Percentiles rank a stretch among this genome's conserved stretches.
These are phyloP conservation scores for Fusarium fracticaudum DNA, from an alignment of 2,329 filamentous ascomycete species.

Conservation along the genomic window DNA sequence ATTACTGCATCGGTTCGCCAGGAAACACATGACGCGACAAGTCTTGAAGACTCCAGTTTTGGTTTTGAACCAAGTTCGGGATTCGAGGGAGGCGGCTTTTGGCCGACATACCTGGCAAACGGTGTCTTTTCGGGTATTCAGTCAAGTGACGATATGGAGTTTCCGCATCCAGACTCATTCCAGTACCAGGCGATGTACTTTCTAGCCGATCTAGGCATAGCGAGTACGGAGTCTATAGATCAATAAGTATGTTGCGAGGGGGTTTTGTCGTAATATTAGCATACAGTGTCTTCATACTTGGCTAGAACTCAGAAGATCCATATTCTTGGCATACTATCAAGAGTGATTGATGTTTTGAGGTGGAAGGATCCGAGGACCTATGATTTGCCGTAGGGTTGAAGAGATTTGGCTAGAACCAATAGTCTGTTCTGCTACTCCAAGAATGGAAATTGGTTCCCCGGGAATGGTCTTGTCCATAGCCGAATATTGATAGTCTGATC, in stretches of 20 bases:
- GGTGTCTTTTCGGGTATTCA: not conserved
- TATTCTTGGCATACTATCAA: not conserved
- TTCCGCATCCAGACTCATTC: conserved; percentile 11
- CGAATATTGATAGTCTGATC: not conserved
- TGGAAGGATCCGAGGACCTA: not conserved
- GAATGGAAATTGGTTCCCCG: not conserved
- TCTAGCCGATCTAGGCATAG: conserved; percentile 12
- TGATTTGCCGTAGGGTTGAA: not conserved
- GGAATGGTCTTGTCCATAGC: not conserved
- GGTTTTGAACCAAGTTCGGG: not conserved
- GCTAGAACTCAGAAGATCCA: accelerated
- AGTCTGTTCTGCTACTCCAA: not conserved
- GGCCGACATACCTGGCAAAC: not conserved
- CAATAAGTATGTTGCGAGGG: not conserved
- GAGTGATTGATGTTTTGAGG: not conserved
- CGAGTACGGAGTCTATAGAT: not conserved
- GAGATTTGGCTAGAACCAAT: not conserved
- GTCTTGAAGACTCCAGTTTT: accelerated
- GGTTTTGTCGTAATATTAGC: not conserved
- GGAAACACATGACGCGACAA: accelerated
- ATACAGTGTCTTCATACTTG: too few species aligned
- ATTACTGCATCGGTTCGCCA: not conserved
- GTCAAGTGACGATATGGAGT: not conserved
- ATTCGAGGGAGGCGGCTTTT: not conserved
- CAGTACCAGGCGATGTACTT: conserved; percentile 27